Evolutionary conservation across 495 filamentous ascomycete genomes (phyloP).

Genomic region (Lichina pygmaea): DNA sequence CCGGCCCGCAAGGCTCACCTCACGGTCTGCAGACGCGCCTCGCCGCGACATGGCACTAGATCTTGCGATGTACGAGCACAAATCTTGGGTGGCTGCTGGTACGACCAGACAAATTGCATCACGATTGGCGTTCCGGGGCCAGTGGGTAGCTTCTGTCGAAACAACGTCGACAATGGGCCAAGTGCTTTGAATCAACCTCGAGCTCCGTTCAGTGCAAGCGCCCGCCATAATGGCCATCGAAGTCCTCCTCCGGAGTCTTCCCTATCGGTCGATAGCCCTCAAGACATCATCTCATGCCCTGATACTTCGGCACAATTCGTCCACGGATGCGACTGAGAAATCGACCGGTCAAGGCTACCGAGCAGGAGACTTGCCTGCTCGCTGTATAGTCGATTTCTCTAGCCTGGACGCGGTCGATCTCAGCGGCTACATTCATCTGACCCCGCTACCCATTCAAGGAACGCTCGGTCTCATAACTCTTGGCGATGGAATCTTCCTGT

Average conservation of each 20-base stretch:
- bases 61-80: no score
- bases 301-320: slow-evolving; percentile 50
- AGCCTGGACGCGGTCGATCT: slow-evolving; percentile 35
- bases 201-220: no score
- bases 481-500: slow-evolving; percentile 66
- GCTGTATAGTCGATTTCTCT: slow-evolving; percentile 74
- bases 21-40: no score
- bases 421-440: slow-evolving; percentile 42
- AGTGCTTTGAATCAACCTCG: no score
- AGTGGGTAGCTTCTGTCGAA: no score
- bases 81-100: no score
- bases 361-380: slow-evolving; percentile 14
- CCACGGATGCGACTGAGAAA: slow-evolving; percentile 15
- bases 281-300: slow-evolving; percentile 52
- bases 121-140: no score
- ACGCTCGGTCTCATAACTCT: slow-evolving; percentile 79
- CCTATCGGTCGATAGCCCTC: slow-evolving; percentile 64
- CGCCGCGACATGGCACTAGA: no score
- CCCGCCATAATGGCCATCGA: slow-evolving; percentile 20
- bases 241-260: slow-evolving; percentile 47
- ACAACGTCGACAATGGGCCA: no score
- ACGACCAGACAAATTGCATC: no score
- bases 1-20: no score
- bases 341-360: slow-evolving; percentile 17
- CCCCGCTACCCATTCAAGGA: slow-evolving; percentile 50